Evolutionary conservation across 1,139 yeast genomes (phyloP).

Genomic region (Taiozyma onychis): DNA sequence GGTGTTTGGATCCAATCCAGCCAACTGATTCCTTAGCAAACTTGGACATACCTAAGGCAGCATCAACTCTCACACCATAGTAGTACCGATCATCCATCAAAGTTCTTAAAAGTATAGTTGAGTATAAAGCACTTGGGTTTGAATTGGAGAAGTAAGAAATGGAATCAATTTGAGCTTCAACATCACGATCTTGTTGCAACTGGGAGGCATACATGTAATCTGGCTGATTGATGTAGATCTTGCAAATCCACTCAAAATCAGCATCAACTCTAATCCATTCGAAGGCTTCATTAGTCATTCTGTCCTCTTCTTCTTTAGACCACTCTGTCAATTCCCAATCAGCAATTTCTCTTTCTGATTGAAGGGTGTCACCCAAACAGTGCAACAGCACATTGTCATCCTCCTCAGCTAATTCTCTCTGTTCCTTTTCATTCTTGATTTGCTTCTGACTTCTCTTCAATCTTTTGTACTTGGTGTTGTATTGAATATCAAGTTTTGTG

Average conservation of each 20-base stretch:
- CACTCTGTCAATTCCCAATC: conserved; percentile 78
- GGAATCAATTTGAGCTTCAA: conserved; percentile 91
- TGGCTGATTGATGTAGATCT: conserved; percentile 76
- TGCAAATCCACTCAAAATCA: conserved; percentile 95
- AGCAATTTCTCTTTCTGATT: conserved; percentile 49
- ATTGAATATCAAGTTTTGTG: conserved; percentile 88
- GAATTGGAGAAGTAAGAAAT: conserved; percentile 59
- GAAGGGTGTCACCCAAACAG: conserved; percentile 76
- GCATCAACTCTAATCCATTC: conserved; percentile 98
- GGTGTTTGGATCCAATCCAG: conserved; percentile 68
- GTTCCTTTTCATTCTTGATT: conserved; percentile 31
- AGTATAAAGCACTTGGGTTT: conserved; percentile 52
- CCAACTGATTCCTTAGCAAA: conserved; percentile 57
- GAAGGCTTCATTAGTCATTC: conserved; percentile 75
- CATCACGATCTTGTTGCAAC: conserved; percentile 90
- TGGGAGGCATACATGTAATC: conserved; percentile 96
- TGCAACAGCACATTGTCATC: conserved; percentile 44
- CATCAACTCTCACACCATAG: conserved; percentile 85
- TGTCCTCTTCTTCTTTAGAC: conserved; percentile 65
- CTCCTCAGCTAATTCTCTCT: conserved; percentile 24
- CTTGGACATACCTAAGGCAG: conserved; percentile 71
- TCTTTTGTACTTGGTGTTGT: conserved; percentile 82
- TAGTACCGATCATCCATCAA: conserved; percentile 80
- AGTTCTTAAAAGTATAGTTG: conserved; percentile 75
- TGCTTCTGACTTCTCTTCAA: conserved; percentile 61